Base-by-base conservation (phyloP, 257 asterid genomes). In the Primulina tabacum region DNA sequence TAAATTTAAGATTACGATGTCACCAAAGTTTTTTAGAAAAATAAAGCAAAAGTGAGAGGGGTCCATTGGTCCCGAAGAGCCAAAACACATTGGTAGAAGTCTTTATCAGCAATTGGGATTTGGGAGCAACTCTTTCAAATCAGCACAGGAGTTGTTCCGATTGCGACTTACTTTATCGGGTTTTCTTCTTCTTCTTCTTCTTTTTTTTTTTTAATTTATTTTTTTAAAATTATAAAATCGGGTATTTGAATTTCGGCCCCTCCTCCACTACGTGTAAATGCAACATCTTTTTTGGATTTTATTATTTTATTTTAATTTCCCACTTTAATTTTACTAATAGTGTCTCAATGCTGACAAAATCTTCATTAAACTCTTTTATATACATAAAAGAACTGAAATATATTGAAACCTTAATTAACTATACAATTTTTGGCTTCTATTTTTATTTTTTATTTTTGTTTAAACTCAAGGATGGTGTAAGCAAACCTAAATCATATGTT, bases 31-130 rank as follows among this genome's bases (percentile, higher is more conserved):
- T n/a, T 37, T 28, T 28, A 1, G 3, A 8, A 60, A 18, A 37
- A 5, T 7, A 37, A n/a, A n/a, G 28, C 11, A 35, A 3, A 28
- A 24, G 37, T 2, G 21, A 17, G 47, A 33, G 79, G 40, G 87
- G 56, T 60, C 82, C 78, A n/a, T 67, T 73, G 32, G 71, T 37
- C 70, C 30, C 43, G 60, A 61, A 75, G 73, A 64, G 75, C 67
- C 79, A 76, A 79, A 75, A 72, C 71, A 82, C 65, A 77, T 74
- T 29, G 96, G 87, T 73, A 81, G 76, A 28, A 74, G 90, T 86
- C 26, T 24, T 1, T 24, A 24, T 24, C 43, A 73, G 82, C 87
- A 81, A 78, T 32, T 82, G 71, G 85, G 86, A 78, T 79, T 32
- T 82, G 71, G 85, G 86, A 78, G 80, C 65, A 75, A 55, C 74